phyloP scores from a whole-genome alignment of 2,329 filamentous ascomycete species.

The Pseudofabraea citricarpa region DNA sequence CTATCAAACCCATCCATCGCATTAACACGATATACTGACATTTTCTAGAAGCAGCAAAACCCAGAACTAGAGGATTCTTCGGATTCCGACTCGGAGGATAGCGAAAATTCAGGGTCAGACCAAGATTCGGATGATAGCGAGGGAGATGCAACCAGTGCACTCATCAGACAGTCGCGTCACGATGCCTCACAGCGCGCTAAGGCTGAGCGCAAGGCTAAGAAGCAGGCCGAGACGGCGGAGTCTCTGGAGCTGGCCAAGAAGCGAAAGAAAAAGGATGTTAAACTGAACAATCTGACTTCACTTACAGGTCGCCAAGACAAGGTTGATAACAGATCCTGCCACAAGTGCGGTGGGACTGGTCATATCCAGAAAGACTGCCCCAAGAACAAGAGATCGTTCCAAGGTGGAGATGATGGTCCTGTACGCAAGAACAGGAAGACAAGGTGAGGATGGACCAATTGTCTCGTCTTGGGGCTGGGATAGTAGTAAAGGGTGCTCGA shows the following conservation, averaged over 20 bases:
- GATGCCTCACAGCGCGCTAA: constrained; percentile 37
- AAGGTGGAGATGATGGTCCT: constrained; percentile 16
- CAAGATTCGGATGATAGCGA: constrained; percentile 31
- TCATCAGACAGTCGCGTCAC: constrained; percentile 39
- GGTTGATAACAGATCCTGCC: constrained; percentile 40
- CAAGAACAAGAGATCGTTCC: constrained; percentile 13
- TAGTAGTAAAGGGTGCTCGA: too few species aligned
- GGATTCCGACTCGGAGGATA: constrained; percentile 26
- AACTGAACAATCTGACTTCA: constrained; percentile 57
- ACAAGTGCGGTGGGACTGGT: constrained; percentile 55
- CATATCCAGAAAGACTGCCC: constrained; percentile 57
- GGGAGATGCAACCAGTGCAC: constrained; percentile 31
- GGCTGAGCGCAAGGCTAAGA: constrained; percentile 39
- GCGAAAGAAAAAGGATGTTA: constrained; percentile 61
- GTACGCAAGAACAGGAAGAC: constrained; percentile 10
- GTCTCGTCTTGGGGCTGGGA: too few species aligned
- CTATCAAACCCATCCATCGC: too few species aligned
- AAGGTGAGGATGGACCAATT: too few species aligned
- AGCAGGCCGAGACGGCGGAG: constrained; percentile 42
- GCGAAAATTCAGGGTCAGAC: constrained; percentile 21
- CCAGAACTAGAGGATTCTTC: constrained; percentile 28
- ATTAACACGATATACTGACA: too few species aligned
- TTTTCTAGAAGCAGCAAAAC: constrained; percentile 32
- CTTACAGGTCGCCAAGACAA: constrained; percentile 46
- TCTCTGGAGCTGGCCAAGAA: constrained; percentile 49